A percentile compares a stretch with the other conserved stretches of the same genome.
Conservation (phyloP, 208 protist species). For the Acanthamoeba sp. region DNA sequence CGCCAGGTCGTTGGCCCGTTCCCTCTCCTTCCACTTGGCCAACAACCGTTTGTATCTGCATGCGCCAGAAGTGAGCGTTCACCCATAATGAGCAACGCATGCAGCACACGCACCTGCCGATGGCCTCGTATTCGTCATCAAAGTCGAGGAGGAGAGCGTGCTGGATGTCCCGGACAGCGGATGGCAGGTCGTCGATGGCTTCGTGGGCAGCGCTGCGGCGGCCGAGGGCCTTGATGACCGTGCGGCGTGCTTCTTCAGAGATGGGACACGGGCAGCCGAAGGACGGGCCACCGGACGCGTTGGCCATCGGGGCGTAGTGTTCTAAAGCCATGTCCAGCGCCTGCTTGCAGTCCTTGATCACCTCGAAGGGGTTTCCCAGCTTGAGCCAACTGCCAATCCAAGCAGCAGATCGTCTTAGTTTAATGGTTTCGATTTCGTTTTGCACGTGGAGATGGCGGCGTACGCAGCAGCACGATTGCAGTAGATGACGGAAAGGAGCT, state of each 20-base stretch:
- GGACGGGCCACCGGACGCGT: background rate
- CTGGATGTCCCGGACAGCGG: background rate
- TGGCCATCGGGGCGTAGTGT: background rate
- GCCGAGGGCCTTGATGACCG: background rate
- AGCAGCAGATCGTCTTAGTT: background rate
- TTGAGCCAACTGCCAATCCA: background rate
- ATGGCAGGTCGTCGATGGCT: background rate
- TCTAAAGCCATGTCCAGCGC: background rate
- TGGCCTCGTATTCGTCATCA: background rate
- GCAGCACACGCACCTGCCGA: too few species aligned
- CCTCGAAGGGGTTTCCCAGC: background rate
- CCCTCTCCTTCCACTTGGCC: background rate
- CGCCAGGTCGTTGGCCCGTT: background rate
- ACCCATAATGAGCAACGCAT: too few species aligned
- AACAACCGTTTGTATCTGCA: background rate
- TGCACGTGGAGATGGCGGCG: background rate
- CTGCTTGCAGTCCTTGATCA: background rate
- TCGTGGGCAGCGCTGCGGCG: slow-evolving; percentile 10
- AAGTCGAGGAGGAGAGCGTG: background rate
- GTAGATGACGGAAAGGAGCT: background rate
- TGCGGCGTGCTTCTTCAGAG: background rate
- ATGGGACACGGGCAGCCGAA: background rate
- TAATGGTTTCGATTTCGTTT: too few species aligned
- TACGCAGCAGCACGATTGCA: background rate
- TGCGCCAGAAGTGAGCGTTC: too few species aligned